Percentiles rank a stretch among this genome's conserved stretches.
Conservation (phyloP, 495 filamentous ascomycete species). For the Tuber indicum region DNA sequence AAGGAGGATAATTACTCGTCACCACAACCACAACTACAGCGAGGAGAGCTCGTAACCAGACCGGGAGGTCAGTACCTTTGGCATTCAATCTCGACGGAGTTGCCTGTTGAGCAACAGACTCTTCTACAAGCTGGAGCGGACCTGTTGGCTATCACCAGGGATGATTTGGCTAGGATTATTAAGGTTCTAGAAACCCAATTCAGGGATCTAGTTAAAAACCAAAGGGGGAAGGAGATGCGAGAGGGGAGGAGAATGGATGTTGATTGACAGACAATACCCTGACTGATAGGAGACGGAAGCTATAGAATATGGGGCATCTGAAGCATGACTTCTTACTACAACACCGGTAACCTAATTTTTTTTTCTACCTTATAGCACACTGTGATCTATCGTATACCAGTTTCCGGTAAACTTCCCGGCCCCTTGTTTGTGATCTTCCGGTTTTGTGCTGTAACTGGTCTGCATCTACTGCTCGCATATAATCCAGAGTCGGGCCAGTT, state of each 20-base stretch:
- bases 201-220: constrained; percentile 43
- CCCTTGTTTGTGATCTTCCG: neutral
- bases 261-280: constrained; percentile 10
- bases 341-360: neutral
- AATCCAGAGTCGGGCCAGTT: neutral
- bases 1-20: neutral
- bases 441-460: neutral
- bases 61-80: constrained; percentile 40
- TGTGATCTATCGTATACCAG: neutral
- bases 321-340: neutral
- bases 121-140: constrained; percentile 42
- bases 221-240: constrained; percentile 42
- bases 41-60: constrained; percentile 15
- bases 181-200: constrained; percentile 51
- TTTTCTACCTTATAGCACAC: neutral
- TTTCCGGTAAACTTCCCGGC: neutral
- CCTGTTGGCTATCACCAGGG: constrained; percentile 42
- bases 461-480: neutral
- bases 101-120: constrained; percentile 33
- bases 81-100: constrained; percentile 25
- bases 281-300: neutral
- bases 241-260: constrained; percentile 35
- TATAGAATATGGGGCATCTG: neutral
- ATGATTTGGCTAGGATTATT: constrained; percentile 50
- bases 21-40: neutral